Conservation (phyloP, 176 grass and related monocot genomes). For the Musa beccarii region DNA sequence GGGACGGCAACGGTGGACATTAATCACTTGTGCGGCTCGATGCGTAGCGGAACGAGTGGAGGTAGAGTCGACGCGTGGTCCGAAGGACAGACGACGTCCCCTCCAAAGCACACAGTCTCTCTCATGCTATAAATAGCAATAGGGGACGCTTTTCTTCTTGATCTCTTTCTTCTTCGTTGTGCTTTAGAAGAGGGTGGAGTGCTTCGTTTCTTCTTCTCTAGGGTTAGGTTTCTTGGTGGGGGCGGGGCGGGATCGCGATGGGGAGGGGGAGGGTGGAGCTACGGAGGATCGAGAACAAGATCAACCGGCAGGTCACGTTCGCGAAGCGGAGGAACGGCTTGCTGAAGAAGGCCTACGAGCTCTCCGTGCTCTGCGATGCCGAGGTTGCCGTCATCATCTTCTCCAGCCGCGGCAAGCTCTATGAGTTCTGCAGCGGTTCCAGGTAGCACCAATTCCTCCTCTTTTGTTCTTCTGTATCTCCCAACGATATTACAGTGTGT, state of each 20-base stretch:
- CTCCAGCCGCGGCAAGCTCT: conserved; percentile 83
- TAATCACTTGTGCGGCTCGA: neutral
- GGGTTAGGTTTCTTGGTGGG: neutral
- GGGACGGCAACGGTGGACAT: neutral
- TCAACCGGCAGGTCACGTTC: conserved; percentile 87
- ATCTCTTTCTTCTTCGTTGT: neutral
- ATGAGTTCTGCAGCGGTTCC: conserved; percentile 71
- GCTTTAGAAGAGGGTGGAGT: neutral
- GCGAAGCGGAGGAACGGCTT: conserved; percentile 80
- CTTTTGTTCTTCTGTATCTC: neutral
- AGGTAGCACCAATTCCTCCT: neutral
- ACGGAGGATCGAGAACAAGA: conserved; percentile 95
- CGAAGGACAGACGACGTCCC: neutral
- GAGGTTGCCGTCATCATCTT: conserved; percentile 91
- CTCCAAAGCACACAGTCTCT: neutral
- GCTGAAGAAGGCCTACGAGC: conserved; percentile 92
- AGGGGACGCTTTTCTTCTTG: neutral
- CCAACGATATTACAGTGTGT: neutral
- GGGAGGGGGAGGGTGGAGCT: conserved; percentile 74
- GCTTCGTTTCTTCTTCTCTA: neutral
- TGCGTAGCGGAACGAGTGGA: neutral
- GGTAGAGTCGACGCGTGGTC: neutral
- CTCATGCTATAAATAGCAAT: conserved; percentile 3
- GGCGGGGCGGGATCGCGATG: neutral
- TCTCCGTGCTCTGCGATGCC: conserved; percentile 77